Conservation (phyloP, 148 eudicot genomes). For the Cornus suecica region DNA sequence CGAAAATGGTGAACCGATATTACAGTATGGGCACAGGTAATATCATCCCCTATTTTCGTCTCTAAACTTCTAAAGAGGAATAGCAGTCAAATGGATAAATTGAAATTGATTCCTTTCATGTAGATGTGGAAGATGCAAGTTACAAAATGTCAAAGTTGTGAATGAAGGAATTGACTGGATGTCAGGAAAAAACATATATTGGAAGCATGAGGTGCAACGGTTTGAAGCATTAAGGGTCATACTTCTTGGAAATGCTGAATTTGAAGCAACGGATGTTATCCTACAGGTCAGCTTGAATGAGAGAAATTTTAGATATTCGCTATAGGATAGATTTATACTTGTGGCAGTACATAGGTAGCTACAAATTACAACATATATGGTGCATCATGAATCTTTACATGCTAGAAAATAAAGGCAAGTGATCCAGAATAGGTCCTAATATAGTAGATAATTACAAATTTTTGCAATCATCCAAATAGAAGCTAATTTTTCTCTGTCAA, state of each 20-base stretch:
- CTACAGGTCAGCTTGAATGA: slow-evolving; percentile 59
- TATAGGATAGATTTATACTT: slow-evolving; percentile 1
- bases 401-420: background rate
- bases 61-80: background rate
- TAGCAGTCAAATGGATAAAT: background rate
- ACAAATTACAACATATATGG: background rate
- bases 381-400: background rate
- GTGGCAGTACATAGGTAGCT: background rate
- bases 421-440: background rate
- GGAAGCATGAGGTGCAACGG: slow-evolving; percentile 86
- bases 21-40: slow-evolving; percentile 86
- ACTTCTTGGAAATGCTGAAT: slow-evolving; percentile 97
- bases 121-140: slow-evolving; percentile 91
- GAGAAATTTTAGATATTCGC: background rate
- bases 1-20: slow-evolving; percentile 48
- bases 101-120: slow-evolving; percentile 21
- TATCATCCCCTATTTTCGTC: background rate
- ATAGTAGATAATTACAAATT: background rate
- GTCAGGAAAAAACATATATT: slow-evolving; percentile 56
- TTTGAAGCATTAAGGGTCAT: slow-evolving; percentile 63
- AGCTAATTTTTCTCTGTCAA: background rate
- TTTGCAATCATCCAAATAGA: background rate
- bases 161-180: slow-evolving; percentile 93
- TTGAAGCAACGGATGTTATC: slow-evolving; percentile 83
- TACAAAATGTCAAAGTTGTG: slow-evolving; percentile 72